Evolutionary conservation across 2,329 filamentous ascomycete genomes (phyloP).

Genomic region (Colletotrichum nymphaeae): DNA sequence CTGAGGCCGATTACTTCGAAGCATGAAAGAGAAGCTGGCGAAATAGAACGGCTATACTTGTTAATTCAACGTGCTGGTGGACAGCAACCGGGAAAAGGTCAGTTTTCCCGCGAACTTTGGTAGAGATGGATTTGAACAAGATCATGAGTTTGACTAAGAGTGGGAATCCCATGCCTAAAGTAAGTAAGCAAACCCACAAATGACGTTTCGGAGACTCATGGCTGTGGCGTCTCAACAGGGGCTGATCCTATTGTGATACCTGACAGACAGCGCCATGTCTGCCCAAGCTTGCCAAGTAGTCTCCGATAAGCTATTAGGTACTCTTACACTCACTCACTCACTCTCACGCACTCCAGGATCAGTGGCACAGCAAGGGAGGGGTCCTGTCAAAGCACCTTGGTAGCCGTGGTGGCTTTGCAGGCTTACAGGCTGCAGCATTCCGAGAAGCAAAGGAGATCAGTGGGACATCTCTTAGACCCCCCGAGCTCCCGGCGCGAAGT

Average conservation of each 20-base stretch:
- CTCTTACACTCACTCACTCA: too few species aligned
- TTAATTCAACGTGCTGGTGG: too few species aligned
- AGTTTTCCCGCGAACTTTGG: too few species aligned
- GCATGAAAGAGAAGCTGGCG: background rate
- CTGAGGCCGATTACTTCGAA: background rate
- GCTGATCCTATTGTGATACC: conserved; percentile 17
- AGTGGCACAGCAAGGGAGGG: background rate
- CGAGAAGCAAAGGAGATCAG: conserved; percentile 27
- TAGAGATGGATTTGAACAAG: background rate
- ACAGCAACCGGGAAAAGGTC: background rate
- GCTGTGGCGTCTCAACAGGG: background rate
- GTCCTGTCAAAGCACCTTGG: background rate
- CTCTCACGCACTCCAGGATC: background rate
- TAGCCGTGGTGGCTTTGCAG: background rate
- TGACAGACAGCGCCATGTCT: background rate
- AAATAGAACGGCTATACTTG: background rate
- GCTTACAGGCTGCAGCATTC: conserved; percentile 13
- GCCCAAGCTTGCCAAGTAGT: background rate
- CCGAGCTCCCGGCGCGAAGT: conserved; percentile 8
- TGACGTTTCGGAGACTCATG: conserved; percentile 10
- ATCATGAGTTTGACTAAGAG: background rate
- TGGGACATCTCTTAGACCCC: background rate
- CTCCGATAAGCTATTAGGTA: background rate
- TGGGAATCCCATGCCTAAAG: background rate
- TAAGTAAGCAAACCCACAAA: background rate